Conservation (phyloP, 805 yeast species). For the Kuraishia piskuri region DNA sequence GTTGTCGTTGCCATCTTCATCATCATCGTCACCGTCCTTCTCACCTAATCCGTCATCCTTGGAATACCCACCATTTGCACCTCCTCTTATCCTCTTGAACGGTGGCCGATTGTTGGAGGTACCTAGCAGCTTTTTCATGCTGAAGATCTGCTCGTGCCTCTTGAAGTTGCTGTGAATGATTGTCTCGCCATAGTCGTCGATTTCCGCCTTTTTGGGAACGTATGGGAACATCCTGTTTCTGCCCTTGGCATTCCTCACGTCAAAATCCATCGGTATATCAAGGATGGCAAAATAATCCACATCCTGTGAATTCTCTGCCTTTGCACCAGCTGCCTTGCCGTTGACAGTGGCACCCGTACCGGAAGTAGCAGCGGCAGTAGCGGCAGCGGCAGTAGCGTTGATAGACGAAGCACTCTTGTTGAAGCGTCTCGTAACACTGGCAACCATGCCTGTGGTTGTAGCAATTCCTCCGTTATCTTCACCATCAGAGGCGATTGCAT, state of each 20-base stretch:
- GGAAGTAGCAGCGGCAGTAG: conserved; percentile 3
- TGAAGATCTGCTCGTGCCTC: conserved; percentile 38
- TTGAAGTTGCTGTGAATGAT: conserved; percentile 60
- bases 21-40: conserved; percentile 10
- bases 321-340: not conserved
- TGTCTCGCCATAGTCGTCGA: conserved; percentile 84
- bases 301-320: conserved; percentile 13
- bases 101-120: not conserved
- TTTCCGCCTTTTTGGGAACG: conserved; percentile 44
- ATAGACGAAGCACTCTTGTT: not conserved
- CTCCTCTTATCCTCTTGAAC: conserved; percentile 1
- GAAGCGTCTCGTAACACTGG: conserved; percentile 8
- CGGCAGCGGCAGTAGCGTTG: conserved; percentile 5
- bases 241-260: conserved; percentile 41
- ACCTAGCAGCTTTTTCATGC: conserved; percentile 15
- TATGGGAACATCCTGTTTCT: conserved; percentile 72
- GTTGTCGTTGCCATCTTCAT: conserved; percentile 23
- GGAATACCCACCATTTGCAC: conserved; percentile 12
- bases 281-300: conserved; percentile 24
- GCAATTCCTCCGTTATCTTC: conserved; percentile 18
- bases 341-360: not conserved
- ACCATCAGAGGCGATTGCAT: conserved; percentile 23
- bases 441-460: conserved; percentile 6
- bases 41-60: conserved; percentile 14
- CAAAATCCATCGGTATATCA: conserved; percentile 43